Percentiles rank a stretch among this genome's conserved stretches.
Evolutionary conservation across 495 filamentous ascomycete species (phyloP).

Genomic region (Friedmanniomyces simplex): DNA sequence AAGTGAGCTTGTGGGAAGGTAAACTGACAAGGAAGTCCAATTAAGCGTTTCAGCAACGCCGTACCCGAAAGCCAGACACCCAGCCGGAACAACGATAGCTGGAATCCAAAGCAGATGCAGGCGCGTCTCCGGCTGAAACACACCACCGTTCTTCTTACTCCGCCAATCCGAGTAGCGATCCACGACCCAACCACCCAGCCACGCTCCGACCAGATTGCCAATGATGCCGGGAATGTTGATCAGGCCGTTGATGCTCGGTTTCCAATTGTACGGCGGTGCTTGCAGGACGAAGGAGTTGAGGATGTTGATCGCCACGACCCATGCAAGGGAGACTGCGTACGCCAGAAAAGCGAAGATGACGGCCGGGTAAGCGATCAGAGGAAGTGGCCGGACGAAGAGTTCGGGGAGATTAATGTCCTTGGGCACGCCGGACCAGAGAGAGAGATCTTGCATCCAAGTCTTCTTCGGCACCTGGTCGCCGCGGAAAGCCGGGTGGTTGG

Average conservation of each 20-base stretch:
- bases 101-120: slow-evolving; percentile 25
- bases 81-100: slow-evolving; percentile 25
- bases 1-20: background rate
- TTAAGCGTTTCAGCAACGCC: slow-evolving; percentile 22
- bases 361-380: slow-evolving; percentile 28
- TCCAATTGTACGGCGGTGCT: slow-evolving; percentile 29
- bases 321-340: slow-evolving; percentile 25
- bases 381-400: slow-evolving; percentile 28
- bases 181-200: slow-evolving; percentile 22
- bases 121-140: slow-evolving; percentile 27
- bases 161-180: slow-evolving; percentile 27
- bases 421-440: slow-evolving; percentile 25
- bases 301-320: slow-evolving; percentile 29
- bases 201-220: slow-evolving; percentile 29
- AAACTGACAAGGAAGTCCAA: slow-evolving; percentile 24
- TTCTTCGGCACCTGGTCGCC: slow-evolving; percentile 24
- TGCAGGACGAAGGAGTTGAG: slow-evolving; percentile 28
- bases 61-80: slow-evolving; percentile 28
- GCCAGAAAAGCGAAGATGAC: slow-evolving; percentile 28
- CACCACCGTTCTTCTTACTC: slow-evolving; percentile 25
- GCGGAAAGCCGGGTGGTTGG: background rate
- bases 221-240: slow-evolving; percentile 31
- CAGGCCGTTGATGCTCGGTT: slow-evolving; percentile 25
- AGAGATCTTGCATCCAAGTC: slow-evolving; percentile 24
- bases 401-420: slow-evolving; percentile 23